These are phyloP conservation scores for Dictyophora rubrovolvata DNA, from an alignment of 768 basidiomycete genomes.

Conservation along the genomic window DNA sequence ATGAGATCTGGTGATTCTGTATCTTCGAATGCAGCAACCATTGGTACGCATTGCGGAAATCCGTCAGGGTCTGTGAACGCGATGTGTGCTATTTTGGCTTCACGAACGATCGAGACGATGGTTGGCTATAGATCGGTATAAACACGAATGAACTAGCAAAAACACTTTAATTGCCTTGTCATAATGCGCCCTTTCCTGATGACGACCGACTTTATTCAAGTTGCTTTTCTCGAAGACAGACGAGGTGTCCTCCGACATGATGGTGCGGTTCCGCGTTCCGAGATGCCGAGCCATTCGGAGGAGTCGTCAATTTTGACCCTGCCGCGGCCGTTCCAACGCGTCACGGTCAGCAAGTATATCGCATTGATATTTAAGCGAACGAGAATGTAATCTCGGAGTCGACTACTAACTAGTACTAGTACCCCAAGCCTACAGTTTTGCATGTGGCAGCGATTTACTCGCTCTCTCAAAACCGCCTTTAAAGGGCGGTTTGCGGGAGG, in stretches of 20 bases:
- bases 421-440: neutral
- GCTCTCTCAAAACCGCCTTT: neutral
- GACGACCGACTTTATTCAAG: constrained; percentile 19
- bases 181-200: constrained; percentile 15
- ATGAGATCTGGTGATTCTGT: constrained; percentile 9
- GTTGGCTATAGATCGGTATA: neutral
- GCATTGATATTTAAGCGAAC: neutral
- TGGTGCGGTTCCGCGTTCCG: neutral
- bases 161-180: constrained; percentile 6
- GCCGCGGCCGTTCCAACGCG: neutral
- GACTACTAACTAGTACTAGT: neutral
- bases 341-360: too few relatives aligned
- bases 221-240: constrained; percentile 17
- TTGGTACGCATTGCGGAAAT: constrained; percentile 14
- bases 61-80: constrained; percentile 13
- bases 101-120: constrained; percentile 10
- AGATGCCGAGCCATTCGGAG: neutral
- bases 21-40: constrained; percentile 13
- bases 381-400: neutral
- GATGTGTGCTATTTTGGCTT: constrained; percentile 12
- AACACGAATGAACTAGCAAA: neutral
- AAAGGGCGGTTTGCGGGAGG: neutral
- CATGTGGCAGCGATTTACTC: neutral
- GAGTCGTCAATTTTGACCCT: neutral
- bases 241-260: neutral